These are phyloP conservation scores for Chenopodium berlandieri DNA, from an alignment of 148 eudicot genomes.

Conservation along the genomic window DNA sequence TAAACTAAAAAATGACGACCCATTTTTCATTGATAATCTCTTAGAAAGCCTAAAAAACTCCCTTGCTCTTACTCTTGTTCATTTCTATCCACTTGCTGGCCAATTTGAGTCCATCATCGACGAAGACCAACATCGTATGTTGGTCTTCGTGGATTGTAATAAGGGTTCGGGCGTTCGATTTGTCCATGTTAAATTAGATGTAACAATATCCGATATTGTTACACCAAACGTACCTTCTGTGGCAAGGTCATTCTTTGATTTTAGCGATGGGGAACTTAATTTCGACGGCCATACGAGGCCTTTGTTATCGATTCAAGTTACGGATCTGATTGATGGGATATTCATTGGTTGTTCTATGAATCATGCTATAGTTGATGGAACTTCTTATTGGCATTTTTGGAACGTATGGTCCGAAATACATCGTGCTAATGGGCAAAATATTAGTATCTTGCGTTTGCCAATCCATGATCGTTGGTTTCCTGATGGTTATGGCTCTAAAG, in stretches of 20 bases:
- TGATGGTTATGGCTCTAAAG: slow-evolving; percentile 26
- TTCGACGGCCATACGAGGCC: slow-evolving; percentile 36
- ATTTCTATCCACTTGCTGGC: slow-evolving; percentile 16
- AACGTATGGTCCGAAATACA: slow-evolving; percentile 39
- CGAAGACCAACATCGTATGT: background rate
- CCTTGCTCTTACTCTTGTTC: slow-evolving; percentile 12
- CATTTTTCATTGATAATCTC: background rate
- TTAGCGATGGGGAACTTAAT: slow-evolving; percentile 15
- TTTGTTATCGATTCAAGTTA: slow-evolving; percentile 44
- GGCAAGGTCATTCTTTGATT: slow-evolving; percentile 30
- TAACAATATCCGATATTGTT: background rate
- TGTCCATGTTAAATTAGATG: background rate
- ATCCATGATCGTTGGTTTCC: slow-evolving; percentile 18
- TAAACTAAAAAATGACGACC: background rate
- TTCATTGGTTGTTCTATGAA: slow-evolving; percentile 53
- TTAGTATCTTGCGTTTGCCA: too few species aligned
- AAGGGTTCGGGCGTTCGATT: slow-evolving; percentile 19
- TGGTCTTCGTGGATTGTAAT: slow-evolving; percentile 15
- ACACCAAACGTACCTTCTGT: slow-evolving; percentile 6
- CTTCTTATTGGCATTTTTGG: slow-evolving; percentile 56
- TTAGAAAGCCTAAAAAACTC: slow-evolving; percentile 9
- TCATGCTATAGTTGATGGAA: slow-evolving; percentile 44
- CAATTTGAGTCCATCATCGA: slow-evolving; percentile 3
- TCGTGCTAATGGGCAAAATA: background rate
- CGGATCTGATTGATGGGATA: slow-evolving; percentile 44